phyloP scores from a whole-genome alignment of 129 eudicot genomes.

The Flaveria brownii region DNA sequence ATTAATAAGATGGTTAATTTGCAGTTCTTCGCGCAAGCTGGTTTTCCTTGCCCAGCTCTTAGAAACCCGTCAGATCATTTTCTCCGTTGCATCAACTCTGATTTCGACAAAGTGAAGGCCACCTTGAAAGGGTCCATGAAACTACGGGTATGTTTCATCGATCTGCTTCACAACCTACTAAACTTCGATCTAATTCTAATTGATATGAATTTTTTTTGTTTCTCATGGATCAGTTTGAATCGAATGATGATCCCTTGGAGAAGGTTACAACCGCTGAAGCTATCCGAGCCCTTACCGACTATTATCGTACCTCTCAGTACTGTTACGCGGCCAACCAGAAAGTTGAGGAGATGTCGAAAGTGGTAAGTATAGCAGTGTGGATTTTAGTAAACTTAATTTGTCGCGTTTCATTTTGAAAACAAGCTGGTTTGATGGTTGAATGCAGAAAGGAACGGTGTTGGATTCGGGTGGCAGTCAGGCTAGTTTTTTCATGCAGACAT shows the following conservation, averaged over 20 bases:
- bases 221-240: constrained; percentile 55
- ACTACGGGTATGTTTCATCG: constrained; percentile 56
- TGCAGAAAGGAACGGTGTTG: constrained; percentile 92
- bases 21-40: constrained; percentile 97
- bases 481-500: constrained; percentile 90
- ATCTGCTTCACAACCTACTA: too few relatives aligned
- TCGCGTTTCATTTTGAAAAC: background rate
- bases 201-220: background rate
- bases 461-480: constrained; percentile 99
- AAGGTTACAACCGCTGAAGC: constrained; percentile 90
- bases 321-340: constrained; percentile 61
- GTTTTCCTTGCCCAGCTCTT: constrained; percentile 95
- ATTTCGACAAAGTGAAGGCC: constrained; percentile 97
- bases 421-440: background rate
- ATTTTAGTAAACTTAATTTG: background rate
- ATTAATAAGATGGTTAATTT: background rate
- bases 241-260: constrained; percentile 86
- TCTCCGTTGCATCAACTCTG: constrained; percentile 91
- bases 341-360: constrained; percentile 81
- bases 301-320: constrained; percentile 70
- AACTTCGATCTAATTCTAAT: too few relatives aligned
- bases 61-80: constrained; percentile 98
- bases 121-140: constrained; percentile 98
- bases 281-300: constrained; percentile 62
- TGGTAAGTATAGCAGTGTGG: constrained; percentile 43